Base-by-base conservation (phyloP, 495 filamentous ascomycete genomes). In the Penicillium lividum region DNA sequence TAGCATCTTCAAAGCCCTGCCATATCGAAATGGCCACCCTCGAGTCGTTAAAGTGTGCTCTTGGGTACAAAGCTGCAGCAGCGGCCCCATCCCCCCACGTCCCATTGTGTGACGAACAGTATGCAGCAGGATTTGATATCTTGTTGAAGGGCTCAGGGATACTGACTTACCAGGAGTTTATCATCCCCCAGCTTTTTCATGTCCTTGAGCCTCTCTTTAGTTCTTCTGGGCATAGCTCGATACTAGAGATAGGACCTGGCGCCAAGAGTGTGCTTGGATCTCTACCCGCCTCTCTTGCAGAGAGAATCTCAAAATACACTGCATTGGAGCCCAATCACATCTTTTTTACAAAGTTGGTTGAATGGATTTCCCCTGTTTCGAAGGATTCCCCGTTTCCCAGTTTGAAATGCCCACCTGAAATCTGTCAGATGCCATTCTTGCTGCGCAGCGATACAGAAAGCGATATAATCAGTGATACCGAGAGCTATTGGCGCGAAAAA, bases 171-270 rank as follows among this genome's bases (percentile, higher is more conserved):
- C 22, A 22, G 22, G 22, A 22, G 22, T 22, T 22, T 2, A 22
- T 22, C 22, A 22, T 2, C 22, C 22, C 22, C 22, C 22, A 22
- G 22, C 22, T 22, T 1, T 22, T 2, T 22, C 22, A 22, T 22
- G 22, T 22, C 22, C 2, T 22, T 22, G 22, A 22, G 30, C 30
- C 76, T 47, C 74, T 85, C 61, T 73, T 81, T 68, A 70, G 73
- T 54, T 77, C 80, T 38, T 78, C 76, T 54, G 55, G 33, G 56
- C 53, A 58, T 47, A 74, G 86, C 60, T 86, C 82, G 34, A 77
- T 79, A 29, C 74, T 87, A 56, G 85, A 88, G 69, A 83, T 87
- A 57, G 82, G 81, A 68, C 83, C 85, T 0, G 85, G 84, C 53
- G 77, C 82, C 28, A 77, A 78, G 70, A 86, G 74, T 56, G 43